Percentiles rank a stretch among this genome's conserved stretches.
Conservation (phyloP, 2,329 filamentous ascomycete species). For the Fusarium sulawesiense region DNA sequence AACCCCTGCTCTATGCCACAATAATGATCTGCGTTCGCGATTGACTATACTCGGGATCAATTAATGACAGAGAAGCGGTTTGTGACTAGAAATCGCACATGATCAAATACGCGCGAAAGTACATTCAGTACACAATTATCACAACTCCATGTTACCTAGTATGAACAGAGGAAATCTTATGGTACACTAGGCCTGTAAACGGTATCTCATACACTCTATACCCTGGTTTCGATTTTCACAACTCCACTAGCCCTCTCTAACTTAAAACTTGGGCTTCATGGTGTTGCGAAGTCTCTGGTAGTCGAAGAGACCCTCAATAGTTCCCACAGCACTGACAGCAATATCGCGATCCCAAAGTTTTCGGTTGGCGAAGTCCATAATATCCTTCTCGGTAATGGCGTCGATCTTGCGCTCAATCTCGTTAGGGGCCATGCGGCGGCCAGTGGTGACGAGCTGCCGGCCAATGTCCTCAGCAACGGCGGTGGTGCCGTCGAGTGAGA, state of each 20-base stretch:
- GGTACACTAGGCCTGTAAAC: constrained; percentile 65
- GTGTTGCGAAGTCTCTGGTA: constrained; percentile 84
- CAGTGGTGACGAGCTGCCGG: constrained; percentile 97
- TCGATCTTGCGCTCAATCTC: constrained; percentile 96
- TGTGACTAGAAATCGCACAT: background rate
- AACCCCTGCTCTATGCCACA: background rate
- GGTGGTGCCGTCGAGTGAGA: constrained; percentile 97
- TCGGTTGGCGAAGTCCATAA: constrained; percentile 94
- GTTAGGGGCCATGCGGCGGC: constrained; percentile 87
- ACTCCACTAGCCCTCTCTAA: constrained; percentile 45
- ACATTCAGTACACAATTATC: constrained; percentile 42
- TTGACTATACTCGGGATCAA: background rate
- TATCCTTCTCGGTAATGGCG: constrained; percentile 91
- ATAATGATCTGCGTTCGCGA: background rate
- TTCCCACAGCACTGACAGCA: constrained; percentile 91
- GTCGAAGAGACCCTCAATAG: constrained; percentile 86
- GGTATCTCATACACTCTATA: constrained; percentile 69
- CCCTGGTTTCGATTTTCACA: constrained; percentile 55
- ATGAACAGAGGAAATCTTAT: constrained; percentile 61
- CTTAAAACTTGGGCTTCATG: constrained; percentile 83
- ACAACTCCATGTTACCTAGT: constrained; percentile 50
- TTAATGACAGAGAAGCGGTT: background rate
- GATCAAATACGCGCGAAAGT: constrained; percentile 1
- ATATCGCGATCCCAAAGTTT: constrained; percentile 99
- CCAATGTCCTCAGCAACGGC: constrained; percentile 98